Evolutionary conservation across 768 basidiomycete genomes (phyloP), one percentile per base, ranked within the genome.

Genomic region (Rhodotorula graminis): DNA sequence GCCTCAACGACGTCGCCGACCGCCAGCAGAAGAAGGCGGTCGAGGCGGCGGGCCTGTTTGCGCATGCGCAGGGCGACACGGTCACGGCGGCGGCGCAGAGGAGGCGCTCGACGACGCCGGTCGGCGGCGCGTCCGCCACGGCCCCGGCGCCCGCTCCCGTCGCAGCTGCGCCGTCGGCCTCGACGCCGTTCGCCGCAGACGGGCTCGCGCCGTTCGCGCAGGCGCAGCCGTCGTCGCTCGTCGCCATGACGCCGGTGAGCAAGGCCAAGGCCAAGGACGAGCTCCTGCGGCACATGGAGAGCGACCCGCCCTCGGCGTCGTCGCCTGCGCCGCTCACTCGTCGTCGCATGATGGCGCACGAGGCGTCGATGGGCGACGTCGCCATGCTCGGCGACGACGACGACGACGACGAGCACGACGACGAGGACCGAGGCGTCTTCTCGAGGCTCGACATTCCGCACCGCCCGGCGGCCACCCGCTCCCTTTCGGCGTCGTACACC

Each of bases 251-350:
- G 33, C 59, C 59, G 21, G 59, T 47, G 19, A 29, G 37, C 9
- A 67, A 52, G 49, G 66, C 66, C 3, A 25, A 27, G 27, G 37
- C 29, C 1, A 49, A 50, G 27, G 67, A 72, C 40, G 71, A 72
- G 18, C 67, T 72, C 18, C 59, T 72, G 12, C 62, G 47, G 23
- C 71, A 72, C 71, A 72, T 72, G 71, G 50, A 72, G 67, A 68
- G 67, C 63, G 71, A 72, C 40, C 71, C 71, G 40, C 71, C 71
- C 14, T 64, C 67, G 16, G 62, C 66, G 0, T 64, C 62, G 3
- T 72, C 71, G 19, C 71, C 71, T 5, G 56, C n/a, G 31, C 61
- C 67, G 12, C 31, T 68, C 15, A 31, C 58, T 0, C 58, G 71
- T 5, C 59, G 52, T 0, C 46, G 67, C 3, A 40, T 64, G 42